Base-by-base conservation (phyloP, 352 stramenopile genomes). In the Globisporangium rhizosaccharum region DNA sequence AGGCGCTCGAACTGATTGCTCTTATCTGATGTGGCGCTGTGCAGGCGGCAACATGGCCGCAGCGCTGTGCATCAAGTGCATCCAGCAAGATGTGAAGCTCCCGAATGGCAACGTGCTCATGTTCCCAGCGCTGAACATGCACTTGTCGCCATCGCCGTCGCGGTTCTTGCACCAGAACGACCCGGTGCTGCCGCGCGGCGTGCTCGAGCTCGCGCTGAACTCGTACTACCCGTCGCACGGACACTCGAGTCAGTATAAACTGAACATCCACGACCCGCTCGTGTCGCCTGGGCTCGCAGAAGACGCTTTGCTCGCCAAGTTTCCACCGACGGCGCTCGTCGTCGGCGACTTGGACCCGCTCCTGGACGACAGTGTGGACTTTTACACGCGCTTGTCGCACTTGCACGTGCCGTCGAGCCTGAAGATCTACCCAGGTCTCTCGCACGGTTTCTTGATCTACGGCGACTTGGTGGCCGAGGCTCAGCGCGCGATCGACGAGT, bases 91-190 rank as follows among this genome's bases (percentile, higher is more conserved):
- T 14, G 41, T 94, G 47, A 73, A 72, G 26, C 59, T 88, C n/a
- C 88, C 88, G 0, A 78, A 76, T 54, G 88, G 85, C 20, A 88
- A 87, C 50, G 76, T 96, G n/a, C 75, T 96, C 55, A 92, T 92
- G 75, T 96, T 96, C 60, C 89, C 87, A n/a, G 87, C 88, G 33
- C 76, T 97, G 11, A 96, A 96, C 53, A 67, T 96, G 64, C 85
- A 94, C 61, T 61, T 94, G 53, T 93, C 84, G 56, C 86, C 88
- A 9, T 95, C 85, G 25, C 88, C 88, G 23, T 95, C 85, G 14
- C 82, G 88, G 7, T 94, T 94, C 53, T 62, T 96, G 44, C 88
- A 96, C 68, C 83, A 95, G 56, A 94, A 82, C 53, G 88, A 96
- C 50, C 88, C 88, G 0, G 76, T 96, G 33, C 59, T 96, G 10